A percentile compares a stretch with the other conserved stretches of the same genome.
phyloP scores from a whole-genome alignment of 345 rosid genomes.

The Pseudoturritis turrita region DNA sequence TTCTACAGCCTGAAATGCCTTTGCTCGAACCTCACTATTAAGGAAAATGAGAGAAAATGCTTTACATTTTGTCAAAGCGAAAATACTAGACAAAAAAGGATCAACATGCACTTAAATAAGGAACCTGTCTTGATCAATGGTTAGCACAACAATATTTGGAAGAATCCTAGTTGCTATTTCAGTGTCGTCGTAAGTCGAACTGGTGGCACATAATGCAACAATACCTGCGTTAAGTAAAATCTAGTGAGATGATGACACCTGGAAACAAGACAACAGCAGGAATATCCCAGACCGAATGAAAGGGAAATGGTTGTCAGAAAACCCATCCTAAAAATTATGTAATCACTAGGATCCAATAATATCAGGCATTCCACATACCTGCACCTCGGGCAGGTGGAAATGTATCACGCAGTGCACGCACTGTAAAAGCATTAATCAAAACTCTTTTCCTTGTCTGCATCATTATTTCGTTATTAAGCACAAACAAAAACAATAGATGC shows the following conservation, averaged over 20 bases:
- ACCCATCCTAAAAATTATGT: neutral
- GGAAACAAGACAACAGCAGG: neutral
- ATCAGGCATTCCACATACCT: conserved; percentile 46
- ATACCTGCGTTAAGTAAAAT: conserved; percentile 52
- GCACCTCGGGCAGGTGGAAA: conserved; percentile 99
- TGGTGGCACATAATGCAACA: conserved; percentile 96
- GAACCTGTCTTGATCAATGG: conserved; percentile 94
- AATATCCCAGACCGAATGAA: neutral
- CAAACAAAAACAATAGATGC: neutral
- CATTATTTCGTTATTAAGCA: conserved; percentile 21
- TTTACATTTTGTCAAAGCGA: neutral
- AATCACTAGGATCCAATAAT: neutral
- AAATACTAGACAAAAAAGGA: neutral
- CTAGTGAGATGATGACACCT: conserved; percentile 6
- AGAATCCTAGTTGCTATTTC: conserved; percentile 95
- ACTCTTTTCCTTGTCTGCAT: conserved; percentile 93
- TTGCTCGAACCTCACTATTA: conserved; percentile 85
- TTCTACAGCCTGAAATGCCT: conserved; percentile 94
- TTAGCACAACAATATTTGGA: conserved; percentile 82
- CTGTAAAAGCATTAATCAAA: conserved; percentile 95
- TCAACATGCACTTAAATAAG: neutral
- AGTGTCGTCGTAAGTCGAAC: conserved; percentile 74
- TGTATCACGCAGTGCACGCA: conserved; percentile 94
- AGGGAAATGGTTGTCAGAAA: neutral
- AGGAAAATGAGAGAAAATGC: conserved; percentile 22